phyloP scores from a whole-genome alignment of 2,329 filamentous ascomycete species.

The Furcasterigmium furcatum region DNA sequence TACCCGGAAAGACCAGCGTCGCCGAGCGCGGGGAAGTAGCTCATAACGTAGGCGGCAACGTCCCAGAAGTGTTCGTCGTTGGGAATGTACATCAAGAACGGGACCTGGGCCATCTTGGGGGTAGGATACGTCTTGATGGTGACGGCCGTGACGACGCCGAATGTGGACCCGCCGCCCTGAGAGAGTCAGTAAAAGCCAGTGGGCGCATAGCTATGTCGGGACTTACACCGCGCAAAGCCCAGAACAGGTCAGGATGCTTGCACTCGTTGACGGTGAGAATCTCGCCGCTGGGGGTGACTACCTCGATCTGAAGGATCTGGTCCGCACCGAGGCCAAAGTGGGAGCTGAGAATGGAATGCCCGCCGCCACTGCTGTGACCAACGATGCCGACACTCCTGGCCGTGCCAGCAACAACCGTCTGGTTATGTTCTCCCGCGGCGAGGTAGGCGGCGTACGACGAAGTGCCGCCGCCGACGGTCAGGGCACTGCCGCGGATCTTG shows the following conservation, averaged over 20 bases:
- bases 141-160: slow-evolving; percentile 55
- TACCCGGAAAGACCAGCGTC: slow-evolving; percentile 51
- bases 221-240: slow-evolving; percentile 56
- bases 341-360: slow-evolving; percentile 52
- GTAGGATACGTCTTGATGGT: slow-evolving; percentile 50
- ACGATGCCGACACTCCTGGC: slow-evolving; percentile 55
- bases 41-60: slow-evolving; percentile 42
- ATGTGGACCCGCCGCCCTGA: slow-evolving; percentile 57
- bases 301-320: slow-evolving; percentile 55
- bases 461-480: slow-evolving; percentile 51
- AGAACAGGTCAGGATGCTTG: slow-evolving; percentile 57
- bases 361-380: slow-evolving; percentile 60
- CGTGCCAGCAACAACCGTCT: slow-evolving; percentile 52
- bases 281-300: slow-evolving; percentile 50
- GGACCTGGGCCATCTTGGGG: slow-evolving; percentile 21
- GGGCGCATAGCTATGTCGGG: background rate
- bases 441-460: slow-evolving; percentile 47
- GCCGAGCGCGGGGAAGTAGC: slow-evolving; percentile 40
- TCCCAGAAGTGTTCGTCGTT: slow-evolving; percentile 35
- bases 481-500: slow-evolving; percentile 41
- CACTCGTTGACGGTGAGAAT: slow-evolving; percentile 48
- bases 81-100: background rate
- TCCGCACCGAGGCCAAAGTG: slow-evolving; percentile 60
- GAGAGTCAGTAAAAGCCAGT: background rate
- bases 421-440: slow-evolving; percentile 36